Conservation (phyloP, 768 basidiomycete genomes). For the Boletellus emodensis region DNA sequence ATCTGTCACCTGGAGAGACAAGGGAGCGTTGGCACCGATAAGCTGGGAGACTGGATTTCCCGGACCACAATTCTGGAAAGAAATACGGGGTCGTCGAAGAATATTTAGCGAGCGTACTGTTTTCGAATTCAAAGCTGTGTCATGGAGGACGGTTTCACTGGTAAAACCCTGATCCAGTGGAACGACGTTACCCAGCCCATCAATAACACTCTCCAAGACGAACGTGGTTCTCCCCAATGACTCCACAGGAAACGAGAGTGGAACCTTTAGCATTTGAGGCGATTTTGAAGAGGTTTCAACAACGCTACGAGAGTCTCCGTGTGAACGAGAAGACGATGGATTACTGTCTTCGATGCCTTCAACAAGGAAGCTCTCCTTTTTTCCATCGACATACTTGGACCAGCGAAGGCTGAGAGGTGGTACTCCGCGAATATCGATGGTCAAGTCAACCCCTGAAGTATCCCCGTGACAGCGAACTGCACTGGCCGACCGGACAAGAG, state of each 20-base stretch:
- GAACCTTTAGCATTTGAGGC: constrained; percentile 62
- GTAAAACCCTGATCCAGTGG: constrained; percentile 37
- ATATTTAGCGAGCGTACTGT: constrained; percentile 63
- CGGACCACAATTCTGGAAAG: constrained; percentile 73
- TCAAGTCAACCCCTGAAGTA: constrained; percentile 50
- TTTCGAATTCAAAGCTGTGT: constrained; percentile 37
- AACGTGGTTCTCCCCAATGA: constrained; percentile 67
- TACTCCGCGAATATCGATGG: constrained; percentile 66
- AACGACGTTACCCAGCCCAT: constrained; percentile 77
- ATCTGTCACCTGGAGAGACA: constrained; percentile 51
- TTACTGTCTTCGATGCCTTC: constrained; percentile 76
- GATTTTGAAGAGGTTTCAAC: constrained; percentile 22
- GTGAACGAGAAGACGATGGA: constrained; percentile 30
- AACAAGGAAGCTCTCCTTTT: constrained; percentile 68
- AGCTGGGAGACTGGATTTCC: constrained; percentile 66
- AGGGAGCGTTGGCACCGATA: constrained; percentile 58
- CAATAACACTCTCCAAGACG: constrained; percentile 76
- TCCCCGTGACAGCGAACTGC: constrained; percentile 68
- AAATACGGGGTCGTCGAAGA: constrained; percentile 63
- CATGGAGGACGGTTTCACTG: constrained; percentile 17
- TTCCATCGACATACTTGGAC: constrained; percentile 64
- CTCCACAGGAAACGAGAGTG: constrained; percentile 61
- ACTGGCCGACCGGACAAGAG: constrained; percentile 33
- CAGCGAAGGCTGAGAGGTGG: constrained; percentile 76
- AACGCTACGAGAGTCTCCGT: constrained; percentile 22